These are phyloP conservation scores for Austroboletus festivus DNA, from an alignment of 768 basidiomycete species.

Conservation along the genomic window DNA sequence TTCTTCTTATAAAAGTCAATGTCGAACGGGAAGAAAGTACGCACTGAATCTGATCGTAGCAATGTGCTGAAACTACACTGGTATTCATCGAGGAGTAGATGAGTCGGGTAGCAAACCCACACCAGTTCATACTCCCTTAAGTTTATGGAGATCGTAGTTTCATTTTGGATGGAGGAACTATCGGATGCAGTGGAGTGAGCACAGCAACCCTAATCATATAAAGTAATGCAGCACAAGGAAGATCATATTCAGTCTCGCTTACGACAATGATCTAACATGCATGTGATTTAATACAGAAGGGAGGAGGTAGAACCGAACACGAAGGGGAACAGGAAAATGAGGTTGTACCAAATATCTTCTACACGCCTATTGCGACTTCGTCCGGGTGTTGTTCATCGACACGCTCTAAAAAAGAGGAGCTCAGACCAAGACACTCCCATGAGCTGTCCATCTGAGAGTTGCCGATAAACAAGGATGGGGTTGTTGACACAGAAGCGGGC, in stretches of 20 bases:
- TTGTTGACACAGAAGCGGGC: neutral
- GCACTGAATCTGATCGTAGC: constrained; percentile 28
- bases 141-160: too few species aligned
- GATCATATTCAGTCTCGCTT: too few species aligned
- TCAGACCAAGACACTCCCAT: constrained; percentile 19
- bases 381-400: constrained; percentile 1
- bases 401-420: constrained; percentile 18
- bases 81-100: constrained; percentile 11
- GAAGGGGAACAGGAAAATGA: neutral
- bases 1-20: too few species aligned
- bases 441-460: constrained; percentile 6
- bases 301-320: neutral
- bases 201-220: too few species aligned
- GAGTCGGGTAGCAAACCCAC: neutral
- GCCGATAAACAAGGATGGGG: neutral
- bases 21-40: constrained; percentile 1
- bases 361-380: neutral
- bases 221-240: neutral
- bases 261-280: neutral
- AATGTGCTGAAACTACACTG: constrained; percentile 17
- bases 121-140: too few species aligned
- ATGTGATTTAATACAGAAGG: neutral
- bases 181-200: too few species aligned
- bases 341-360: neutral
- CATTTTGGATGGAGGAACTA: too few species aligned